Base-by-base conservation (phyloP, 2,329 filamentous ascomycete genomes). In the Dothistroma septosporum region DNA sequence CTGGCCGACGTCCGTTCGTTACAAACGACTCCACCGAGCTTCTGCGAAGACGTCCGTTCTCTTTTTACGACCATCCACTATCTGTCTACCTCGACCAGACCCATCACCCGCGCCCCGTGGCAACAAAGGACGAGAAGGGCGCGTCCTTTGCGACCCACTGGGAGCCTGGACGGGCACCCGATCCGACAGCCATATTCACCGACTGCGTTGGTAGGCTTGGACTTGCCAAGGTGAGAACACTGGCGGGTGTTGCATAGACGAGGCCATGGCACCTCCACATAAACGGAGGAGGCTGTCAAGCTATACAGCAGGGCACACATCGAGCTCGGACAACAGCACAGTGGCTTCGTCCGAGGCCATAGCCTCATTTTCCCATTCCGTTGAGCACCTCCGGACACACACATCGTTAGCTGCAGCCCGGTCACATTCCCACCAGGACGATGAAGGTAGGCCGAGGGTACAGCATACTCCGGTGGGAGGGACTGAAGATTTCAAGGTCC, bases 1-100 rank as follows among this genome's bases (percentile, higher is more conserved):
- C 61, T 61, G 58, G 68, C 68, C 69, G 66, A 62, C 67, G 68
- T 71, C 66, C 70, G 65, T 59, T 72, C 70, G 69, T 69, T 71
- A 59, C 62, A 58, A 35, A 48, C 61, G 55, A 59, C 50, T 57
- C 41, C 58, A 37, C 54, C 61, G 63, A 67, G 57, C 68, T 66
- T 68, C 66, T 67, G 67, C 64, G 67, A 68, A 65, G 62, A 61
- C 61, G 44, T 65, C 64, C 63, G 53, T 59, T 64, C 65, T 31
- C 55, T 65, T 6, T 6, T 28, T 6, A 28, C 66, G 47, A 33
- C 57, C 44, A 44, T 33, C 44, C 19, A 28, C 54, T 52, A 31
- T 54, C 57, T 53, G 37, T 56, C 37, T 50, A 59, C 58, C 52
- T 54, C 60, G 49, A 53, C 41, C 60, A 53, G 28, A 53, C 19